phyloP scores from a whole-genome alignment of 176 grass and related monocot species.

The Aegilops speltoides region DNA sequence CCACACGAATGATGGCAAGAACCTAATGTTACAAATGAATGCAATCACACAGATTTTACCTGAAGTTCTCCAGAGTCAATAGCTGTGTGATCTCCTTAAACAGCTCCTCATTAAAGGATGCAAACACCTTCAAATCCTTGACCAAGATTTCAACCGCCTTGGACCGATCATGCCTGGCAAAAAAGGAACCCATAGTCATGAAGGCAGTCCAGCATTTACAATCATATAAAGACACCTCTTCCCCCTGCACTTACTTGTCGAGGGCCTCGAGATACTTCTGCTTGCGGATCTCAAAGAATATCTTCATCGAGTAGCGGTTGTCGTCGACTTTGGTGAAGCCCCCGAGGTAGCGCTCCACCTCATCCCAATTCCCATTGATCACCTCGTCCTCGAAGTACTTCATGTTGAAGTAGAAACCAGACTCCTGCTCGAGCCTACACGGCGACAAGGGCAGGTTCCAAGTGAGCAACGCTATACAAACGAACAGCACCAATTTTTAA shows the following conservation, averaged over 20 bases:
- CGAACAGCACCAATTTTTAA: neutral
- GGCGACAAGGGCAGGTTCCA: neutral
- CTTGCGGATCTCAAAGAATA: constrained; percentile 93
- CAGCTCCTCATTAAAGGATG: constrained; percentile 91
- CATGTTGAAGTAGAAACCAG: constrained; percentile 96
- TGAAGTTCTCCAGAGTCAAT: constrained; percentile 94
- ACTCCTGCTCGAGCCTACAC: constrained; percentile 83
- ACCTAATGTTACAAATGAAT: neutral
- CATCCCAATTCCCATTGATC: constrained; percentile 79
- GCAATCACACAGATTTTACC: constrained; percentile 43
- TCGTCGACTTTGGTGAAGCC: constrained; percentile 90
- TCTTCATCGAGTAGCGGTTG: constrained; percentile 86
- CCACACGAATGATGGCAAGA: neutral
- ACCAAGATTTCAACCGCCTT: constrained; percentile 99
- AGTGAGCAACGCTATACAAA: neutral
- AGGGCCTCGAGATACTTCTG: constrained; percentile 89
- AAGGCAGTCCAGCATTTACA: constrained; percentile 1
- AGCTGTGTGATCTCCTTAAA: constrained; percentile 99
- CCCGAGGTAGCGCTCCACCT: constrained; percentile 79
- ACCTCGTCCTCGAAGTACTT: constrained; percentile 91
- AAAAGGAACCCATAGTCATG: neutral
- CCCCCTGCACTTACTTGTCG: constrained; percentile 59
- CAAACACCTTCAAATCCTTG: constrained; percentile 98
- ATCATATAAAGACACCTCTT: neutral
- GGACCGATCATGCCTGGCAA: constrained; percentile 81